Conservation (phyloP, 139 green algal genomes). For the Axilococcus clingmanii region DNA sequence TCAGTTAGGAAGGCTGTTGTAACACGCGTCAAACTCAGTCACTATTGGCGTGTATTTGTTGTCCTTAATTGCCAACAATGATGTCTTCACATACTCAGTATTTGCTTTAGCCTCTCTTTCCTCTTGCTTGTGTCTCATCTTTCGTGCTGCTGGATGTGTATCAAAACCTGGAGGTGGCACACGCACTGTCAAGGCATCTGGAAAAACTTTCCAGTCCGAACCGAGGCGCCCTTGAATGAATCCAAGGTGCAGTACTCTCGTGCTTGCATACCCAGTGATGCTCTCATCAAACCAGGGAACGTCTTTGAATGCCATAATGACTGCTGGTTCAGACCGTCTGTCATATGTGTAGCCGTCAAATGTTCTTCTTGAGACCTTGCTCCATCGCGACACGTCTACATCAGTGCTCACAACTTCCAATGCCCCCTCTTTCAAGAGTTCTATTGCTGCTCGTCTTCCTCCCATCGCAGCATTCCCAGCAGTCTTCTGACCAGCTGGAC, state of each 20-base stretch:
- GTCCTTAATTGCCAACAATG: no score
- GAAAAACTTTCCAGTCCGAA: background rate
- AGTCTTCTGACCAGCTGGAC: background rate
- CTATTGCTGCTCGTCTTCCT: background rate
- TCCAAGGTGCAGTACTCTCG: no score
- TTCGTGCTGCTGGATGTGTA: no score
- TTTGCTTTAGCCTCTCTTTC: no score
- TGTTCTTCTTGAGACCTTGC: background rate
- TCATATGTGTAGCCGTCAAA: background rate
- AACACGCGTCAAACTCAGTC: no score
- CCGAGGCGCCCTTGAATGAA: no score
- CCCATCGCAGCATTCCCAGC: background rate
- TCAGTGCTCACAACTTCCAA: background rate
- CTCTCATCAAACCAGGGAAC: constrained; percentile 6
- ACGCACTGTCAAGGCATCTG: background rate
- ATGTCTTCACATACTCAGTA: no score
- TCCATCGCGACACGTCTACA: background rate
- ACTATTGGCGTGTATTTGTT: no score
- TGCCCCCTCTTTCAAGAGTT: background rate
- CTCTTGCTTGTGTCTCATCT: no score
- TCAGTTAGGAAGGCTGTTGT: no score
- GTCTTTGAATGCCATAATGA: background rate
- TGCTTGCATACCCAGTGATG: background rate
- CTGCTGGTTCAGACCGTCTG: background rate
- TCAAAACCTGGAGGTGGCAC: background rate